phyloP scores from a whole-genome alignment of 768 basidiomycete genomes.

The Amanita pallidorosea region DNA sequence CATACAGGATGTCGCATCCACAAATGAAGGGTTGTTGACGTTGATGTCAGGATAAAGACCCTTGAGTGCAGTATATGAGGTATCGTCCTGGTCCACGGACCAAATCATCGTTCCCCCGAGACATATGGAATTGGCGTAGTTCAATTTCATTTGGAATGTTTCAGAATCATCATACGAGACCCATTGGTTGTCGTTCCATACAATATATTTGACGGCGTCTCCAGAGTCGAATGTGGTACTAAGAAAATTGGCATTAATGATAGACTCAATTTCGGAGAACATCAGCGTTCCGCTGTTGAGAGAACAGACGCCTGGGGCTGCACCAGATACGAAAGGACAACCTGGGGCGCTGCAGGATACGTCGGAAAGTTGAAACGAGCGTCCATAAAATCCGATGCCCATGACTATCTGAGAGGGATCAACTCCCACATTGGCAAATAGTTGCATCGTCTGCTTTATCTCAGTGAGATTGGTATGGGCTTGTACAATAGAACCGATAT shows the following conservation, averaged over 20 bases:
- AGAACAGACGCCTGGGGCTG: constrained; percentile 8
- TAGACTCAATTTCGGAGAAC: constrained; percentile 11
- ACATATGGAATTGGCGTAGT: constrained; percentile 13
- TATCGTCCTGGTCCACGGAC: constrained; percentile 11
- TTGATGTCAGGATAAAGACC: constrained; percentile 4
- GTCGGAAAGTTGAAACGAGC: constrained; percentile 15
- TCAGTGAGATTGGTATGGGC: constrained; percentile 14
- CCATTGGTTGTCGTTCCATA: constrained; percentile 17
- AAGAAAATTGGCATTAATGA: constrained; percentile 7
- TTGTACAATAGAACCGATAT: constrained; percentile 7
- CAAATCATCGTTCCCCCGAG: constrained; percentile 16
- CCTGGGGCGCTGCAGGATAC: constrained; percentile 11
- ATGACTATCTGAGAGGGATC: constrained; percentile 15
- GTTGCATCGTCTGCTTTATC: constrained; percentile 14
- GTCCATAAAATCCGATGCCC: constrained; percentile 17
- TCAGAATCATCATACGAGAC: constrained; percentile 16
- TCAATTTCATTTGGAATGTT: constrained; percentile 14
- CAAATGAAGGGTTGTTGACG: constrained; percentile 11
- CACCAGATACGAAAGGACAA: constrained; percentile 12
- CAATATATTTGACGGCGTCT: constrained; percentile 16
- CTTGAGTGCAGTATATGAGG: constrained; percentile 2
- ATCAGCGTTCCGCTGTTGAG: constrained; percentile 9
- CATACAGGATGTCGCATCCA: constrained; percentile 9
- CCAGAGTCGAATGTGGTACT: constrained; percentile 11
- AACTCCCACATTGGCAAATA: constrained; percentile 13